Conservation (phyloP, 306 rosid species). For the Vigna mungo region DNA sequence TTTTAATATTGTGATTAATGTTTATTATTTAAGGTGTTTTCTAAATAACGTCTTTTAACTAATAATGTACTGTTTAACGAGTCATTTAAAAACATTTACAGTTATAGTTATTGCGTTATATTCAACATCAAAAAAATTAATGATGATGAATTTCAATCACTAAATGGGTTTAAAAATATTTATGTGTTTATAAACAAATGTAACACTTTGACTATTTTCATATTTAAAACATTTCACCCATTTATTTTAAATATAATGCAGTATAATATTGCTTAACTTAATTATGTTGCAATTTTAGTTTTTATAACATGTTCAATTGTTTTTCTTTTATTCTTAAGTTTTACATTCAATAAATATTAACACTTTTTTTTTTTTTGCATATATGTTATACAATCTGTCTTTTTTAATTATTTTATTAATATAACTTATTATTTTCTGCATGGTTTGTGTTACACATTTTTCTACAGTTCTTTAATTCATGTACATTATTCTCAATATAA, state of each 20-base stretch:
- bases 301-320: neutral
- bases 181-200: neutral
- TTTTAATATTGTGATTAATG: neutral
- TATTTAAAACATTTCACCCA: too few species aligned
- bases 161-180: neutral
- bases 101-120: neutral
- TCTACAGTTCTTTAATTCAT: too few species aligned
- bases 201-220: neutral
- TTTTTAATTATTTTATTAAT: too few species aligned
- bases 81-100: neutral
- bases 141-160: neutral
- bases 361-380: neutral
- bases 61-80: neutral
- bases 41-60: neutral
- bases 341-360: neutral
- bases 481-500: too few species aligned
- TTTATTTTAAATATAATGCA: neutral
- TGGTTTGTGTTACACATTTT: too few species aligned
- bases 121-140: neutral
- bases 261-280: neutral
- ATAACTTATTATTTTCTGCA: too few species aligned
- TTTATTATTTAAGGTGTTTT: neutral
- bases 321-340: neutral
- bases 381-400: neutral
- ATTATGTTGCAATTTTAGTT: neutral